Conservation (phyloP, 768 basidiomycete genomes). For the Melanogaster broomeanus region DNA sequence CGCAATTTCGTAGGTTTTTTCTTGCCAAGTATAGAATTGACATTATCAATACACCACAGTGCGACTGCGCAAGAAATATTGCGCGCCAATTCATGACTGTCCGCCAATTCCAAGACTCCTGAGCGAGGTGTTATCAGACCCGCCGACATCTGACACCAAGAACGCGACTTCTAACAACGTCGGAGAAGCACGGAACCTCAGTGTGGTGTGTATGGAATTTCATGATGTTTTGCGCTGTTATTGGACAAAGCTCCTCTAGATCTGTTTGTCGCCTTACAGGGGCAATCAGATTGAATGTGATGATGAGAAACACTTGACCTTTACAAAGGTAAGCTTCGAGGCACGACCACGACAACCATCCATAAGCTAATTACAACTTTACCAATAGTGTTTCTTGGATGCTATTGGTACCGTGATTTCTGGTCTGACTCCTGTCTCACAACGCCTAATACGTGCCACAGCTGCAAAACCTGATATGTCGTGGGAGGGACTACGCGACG, state of each 20-base stretch:
- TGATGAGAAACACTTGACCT: conserved; percentile 19
- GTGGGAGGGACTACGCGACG: conserved; percentile 20
- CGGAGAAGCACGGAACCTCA: conserved; percentile 8
- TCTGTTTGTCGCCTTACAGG: conserved; percentile 28
- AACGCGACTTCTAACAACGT: not conserved
- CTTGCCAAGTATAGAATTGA: not conserved
- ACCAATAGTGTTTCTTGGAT: conserved; percentile 22
- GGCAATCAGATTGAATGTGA: conserved; percentile 26
- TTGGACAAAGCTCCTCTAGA: conserved; percentile 3
- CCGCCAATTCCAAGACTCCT: conserved; percentile 4
- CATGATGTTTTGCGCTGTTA: not conserved
- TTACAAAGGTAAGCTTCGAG: conserved; percentile 21
- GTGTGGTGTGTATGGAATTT: conserved; percentile 14
- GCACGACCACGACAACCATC: not conserved
- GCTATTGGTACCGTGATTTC: not conserved
- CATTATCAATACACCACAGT: conserved; percentile 4
- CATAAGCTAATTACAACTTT: not conserved
- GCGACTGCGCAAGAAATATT: conserved; percentile 1
- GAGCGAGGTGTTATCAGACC: conserved; percentile 3
- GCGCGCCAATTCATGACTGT: not conserved
- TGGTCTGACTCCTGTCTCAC: not conserved
- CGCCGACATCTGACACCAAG: conserved; percentile 3
- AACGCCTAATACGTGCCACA: not conserved
- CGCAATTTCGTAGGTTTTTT: conserved; percentile 11
- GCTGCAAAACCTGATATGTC: conserved; percentile 9